Percentiles rank a stretch among this genome's conserved stretches.
These are phyloP conservation scores for Daedalea quercina DNA, from an alignment of 768 basidiomycete genomes.

Conservation along the genomic window DNA sequence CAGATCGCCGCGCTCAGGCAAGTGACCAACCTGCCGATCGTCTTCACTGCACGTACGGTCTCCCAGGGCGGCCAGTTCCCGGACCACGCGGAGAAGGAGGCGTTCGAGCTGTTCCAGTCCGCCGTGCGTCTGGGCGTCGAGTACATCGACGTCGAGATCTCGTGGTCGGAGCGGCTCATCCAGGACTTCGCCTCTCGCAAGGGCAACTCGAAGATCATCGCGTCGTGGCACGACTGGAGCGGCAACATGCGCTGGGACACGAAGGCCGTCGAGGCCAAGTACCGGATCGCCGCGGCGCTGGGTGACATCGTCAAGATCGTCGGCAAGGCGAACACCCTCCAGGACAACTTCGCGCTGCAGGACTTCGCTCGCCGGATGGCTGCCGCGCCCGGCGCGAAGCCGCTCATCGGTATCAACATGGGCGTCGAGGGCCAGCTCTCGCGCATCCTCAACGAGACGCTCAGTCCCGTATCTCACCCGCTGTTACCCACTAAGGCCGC, in stretches of 20 bases:
- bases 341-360: conserved; percentile 77
- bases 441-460: conserved; percentile 74
- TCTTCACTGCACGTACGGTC: conserved; percentile 85
- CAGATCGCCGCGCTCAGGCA: conserved; percentile 79
- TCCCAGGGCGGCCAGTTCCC: conserved; percentile 93
- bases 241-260: conserved; percentile 81
- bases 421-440: conserved; percentile 85
- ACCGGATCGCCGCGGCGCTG: conserved; percentile 51
- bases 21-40: conserved; percentile 73
- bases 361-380: conserved; percentile 54
- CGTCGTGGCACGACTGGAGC: conserved; percentile 94
- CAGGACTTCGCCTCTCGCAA: conserved; percentile 54
- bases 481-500: conserved; percentile 82
- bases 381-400: conserved; percentile 50
- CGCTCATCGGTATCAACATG: conserved; percentile 94
- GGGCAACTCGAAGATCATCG: conserved; percentile 73
- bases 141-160: conserved; percentile 88
- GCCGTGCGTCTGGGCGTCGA: conserved; percentile 83
- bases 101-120: conserved; percentile 68
- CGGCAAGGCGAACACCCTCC: conserved; percentile 66
- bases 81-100: conserved; percentile 63
- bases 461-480: conserved; percentile 90
- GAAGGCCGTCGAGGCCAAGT: conserved; percentile 57
- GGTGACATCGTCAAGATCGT: conserved; percentile 94
- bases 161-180: conserved; percentile 59